Evolutionary conservation across 805 yeast genomes (phyloP), one percentile per base, ranked within the genome.

Genomic region (Saturnispora serradocipensis): DNA sequence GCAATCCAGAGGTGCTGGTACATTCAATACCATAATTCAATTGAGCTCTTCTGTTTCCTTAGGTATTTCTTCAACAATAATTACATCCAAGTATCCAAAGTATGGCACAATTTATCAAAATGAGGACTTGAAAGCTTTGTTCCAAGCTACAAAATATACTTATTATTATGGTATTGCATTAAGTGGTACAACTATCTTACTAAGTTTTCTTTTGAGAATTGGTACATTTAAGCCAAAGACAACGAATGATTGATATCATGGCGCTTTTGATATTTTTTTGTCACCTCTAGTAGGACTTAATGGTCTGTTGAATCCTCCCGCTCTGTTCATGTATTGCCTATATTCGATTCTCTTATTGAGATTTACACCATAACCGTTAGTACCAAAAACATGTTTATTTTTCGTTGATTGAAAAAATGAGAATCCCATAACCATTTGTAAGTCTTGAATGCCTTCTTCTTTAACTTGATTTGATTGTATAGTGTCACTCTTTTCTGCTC

Each of bases 251-350:
- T 40, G 9, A 24, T 22, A 9, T 20, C 15, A 22, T 15, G 11
- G 8, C 9, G 25, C 30, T 39, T 45, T n/a, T 45, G 43, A 36
- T 38, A 32, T 10, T 30, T 30, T 34, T 25, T 40, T 36, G 25
- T 56, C 57, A 10, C 30, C 45, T 40, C 59, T 51, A 10, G 58
- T 55, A 1, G 82, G 83, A 2, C 82, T 78, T 38, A 78, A 61
- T 1, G 79, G 73, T 50, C 84, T 65, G 57, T 78, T 79, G 62
- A 77, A 78, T 3, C 83, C 83, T 56, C 75, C 76, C 13, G 64
- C 70, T 51, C 82, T 66, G 59, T 79, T 80, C 80, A 78, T 78
- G 55, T 80, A 80, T 62, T 80, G 84, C 58, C 85, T 69, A 59
- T 77, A 80, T 40, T 72, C 72, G 0, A 77, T 66, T 50, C 70